Evolutionary conservation across 2,329 filamentous ascomycete genomes (phyloP), one percentile per base, ranked within the genome.

Genomic region (Ascochyta clinopodiicola): DNA sequence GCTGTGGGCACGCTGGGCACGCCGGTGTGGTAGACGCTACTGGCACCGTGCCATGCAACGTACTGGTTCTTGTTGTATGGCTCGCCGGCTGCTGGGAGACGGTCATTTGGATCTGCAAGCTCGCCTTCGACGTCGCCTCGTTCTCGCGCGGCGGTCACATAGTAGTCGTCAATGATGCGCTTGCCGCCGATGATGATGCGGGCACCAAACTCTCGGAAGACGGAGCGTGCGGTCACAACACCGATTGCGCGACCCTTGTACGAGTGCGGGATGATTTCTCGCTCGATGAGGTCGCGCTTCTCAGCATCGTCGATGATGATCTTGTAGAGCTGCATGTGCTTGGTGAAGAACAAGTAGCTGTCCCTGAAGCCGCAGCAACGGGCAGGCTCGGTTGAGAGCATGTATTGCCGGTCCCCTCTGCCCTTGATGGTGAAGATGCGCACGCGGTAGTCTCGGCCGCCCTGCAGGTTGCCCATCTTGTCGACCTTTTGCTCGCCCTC

Each of bases 41-140:
- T 98, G 43, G 95, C 95, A 44, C 95, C 95, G 74, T 96, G 93
- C 95, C 95, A 99, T 25, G 95, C 95, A 25, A 99, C 95, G 71
- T 97, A 99, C 75, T 97, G 93, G 72, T 99, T 99, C 79, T 94
- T 92, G 81, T 99, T 97, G 82, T 99, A 99, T n/a, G 88, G 83
- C 72, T 96, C 89, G 35, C 89, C 90, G n/a, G 83, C 80, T 8
- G 84, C 84, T 24, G 92, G 85, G 37, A 93, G 84, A 57, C 83
- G 84, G 75, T 99, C 95, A 57, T 92, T 89, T 0, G 94, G 94
- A 70, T 98, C 95, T 17, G 93, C 95, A 22, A 98, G 74, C 72
- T 96, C 92, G 61, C 95, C 95, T 74, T 97, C 94, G 2, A 91
- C 84, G 24, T 88, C 88, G 21, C 93, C 94, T 46, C 91, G 87